A percentile compares a stretch with the other conserved stretches of the same genome.
phyloP scores from a whole-genome alignment of 345 rosid genomes.

The Gossypium rotundifolium region DNA sequence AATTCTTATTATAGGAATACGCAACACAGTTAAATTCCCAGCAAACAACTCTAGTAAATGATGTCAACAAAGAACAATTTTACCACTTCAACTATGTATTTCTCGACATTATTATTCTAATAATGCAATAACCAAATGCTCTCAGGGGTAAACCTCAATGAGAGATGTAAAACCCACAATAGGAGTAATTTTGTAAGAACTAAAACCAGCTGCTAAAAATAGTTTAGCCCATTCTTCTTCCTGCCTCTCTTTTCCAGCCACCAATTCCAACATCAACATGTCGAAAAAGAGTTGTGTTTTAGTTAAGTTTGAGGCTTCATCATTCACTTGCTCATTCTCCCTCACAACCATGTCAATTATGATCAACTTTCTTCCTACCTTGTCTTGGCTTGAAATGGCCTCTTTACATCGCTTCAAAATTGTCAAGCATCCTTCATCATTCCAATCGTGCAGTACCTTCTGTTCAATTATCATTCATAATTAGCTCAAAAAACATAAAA shows the following conservation, averaged over 20 bases:
- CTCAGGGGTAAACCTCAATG: background rate
- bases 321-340: background rate
- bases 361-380: background rate
- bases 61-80: too few relatives aligned
- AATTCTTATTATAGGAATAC: too few relatives aligned
- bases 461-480: background rate
- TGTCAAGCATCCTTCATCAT: background rate
- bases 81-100: too few relatives aligned
- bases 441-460: background rate
- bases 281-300: background rate
- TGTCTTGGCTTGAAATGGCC: background rate
- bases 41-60: too few relatives aligned
- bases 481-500: too few relatives aligned
- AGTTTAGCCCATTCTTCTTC: background rate
- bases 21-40: too few relatives aligned
- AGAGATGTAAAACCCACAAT: background rate
- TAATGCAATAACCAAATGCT: background rate
- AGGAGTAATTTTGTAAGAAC: background rate
- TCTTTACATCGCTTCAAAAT: background rate
- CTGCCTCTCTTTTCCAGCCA: background rate
- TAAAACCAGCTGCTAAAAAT: background rate
- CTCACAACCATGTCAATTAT: background rate
- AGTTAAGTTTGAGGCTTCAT: background rate
- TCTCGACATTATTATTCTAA: too few relatives aligned
- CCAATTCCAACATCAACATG: background rate